Evolutionary conservation across 306 rosid genomes (phyloP), one percentile per base, ranked within the genome.

Genomic region (Luffa acutangula): DNA sequence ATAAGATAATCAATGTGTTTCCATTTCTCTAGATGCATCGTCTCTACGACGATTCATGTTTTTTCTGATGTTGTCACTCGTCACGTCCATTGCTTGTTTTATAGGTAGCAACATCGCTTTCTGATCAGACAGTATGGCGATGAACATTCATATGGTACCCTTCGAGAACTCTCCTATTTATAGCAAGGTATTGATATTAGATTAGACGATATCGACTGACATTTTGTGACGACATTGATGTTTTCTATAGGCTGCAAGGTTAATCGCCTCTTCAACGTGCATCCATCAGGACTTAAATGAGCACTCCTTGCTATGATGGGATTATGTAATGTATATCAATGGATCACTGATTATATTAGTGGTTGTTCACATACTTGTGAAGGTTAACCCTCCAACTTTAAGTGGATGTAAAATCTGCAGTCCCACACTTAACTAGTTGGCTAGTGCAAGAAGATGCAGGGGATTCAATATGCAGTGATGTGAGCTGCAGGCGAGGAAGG

Each of bases 51-150:
- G 49, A 9, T 45, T 45, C 7, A 45, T 45, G 7, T 51, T 51
- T 37, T 66, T 80, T 9, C 89, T 89, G 97, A 84, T 76, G 62
- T 84, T 87, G 59, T 91, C 97, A 4, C 83, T 84, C 87, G 59
- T 91, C 97, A 4, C 83, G 82, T 72, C 97, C 96, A 13, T 74
- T 91, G 56, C 83, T 93, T 58, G 82, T 85, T 49, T 84, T 91
- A 79, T 91, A 93, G 1, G 83, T 91, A 81, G 90, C 91, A 69
- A 83, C 31, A 0, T 25, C 80, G 62, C 73, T 89, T 42, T 80
- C 93, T 37, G 93, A 87, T 49, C 83, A 82, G 57, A 63, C 70
- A 13, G 88, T 49, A 63, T 34, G 57, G 57, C 49, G 74, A 81
- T 81, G 84, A 84, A 80, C 63, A 84, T 57, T 83, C 91, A 43